A percentile compares a stretch with the other conserved stretches of the same genome.
These are phyloP conservation scores for Tetrahymena malaccensis DNA, from an alignment of 73 alveolate species.

Conservation along the genomic window DNA sequence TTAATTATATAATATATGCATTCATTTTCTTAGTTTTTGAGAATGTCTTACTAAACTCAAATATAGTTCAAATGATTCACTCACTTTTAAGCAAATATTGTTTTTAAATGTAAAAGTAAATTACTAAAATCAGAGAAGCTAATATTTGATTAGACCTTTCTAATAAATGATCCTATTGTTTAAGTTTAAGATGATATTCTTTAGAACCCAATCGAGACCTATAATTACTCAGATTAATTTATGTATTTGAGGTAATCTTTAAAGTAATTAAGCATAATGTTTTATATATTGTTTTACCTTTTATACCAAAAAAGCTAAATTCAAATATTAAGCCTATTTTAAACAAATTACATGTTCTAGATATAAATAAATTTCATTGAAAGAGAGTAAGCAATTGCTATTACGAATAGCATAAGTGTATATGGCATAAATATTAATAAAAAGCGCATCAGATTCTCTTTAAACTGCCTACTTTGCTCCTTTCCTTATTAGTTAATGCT, in stretches of 20 bases:
- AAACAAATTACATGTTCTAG: not conserved
- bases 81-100: too few species aligned
- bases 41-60: too few species aligned
- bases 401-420: not conserved
- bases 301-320: too few species aligned
- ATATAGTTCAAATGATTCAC: too few species aligned
- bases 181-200: not conserved
- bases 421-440: not conserved
- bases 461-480: not conserved
- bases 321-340: too few species aligned
- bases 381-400: not conserved
- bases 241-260: not conserved
- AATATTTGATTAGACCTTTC: not conserved
- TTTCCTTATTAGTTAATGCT: not conserved
- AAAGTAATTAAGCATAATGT: not conserved
- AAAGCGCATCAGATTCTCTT: not conserved
- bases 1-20: too few species aligned
- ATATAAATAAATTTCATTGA: not conserved
- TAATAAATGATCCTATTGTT: not conserved
- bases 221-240: not conserved
- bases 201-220: not conserved
- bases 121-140: not conserved
- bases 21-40: too few species aligned
- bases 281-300: not conserved
- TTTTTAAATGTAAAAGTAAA: too few species aligned